Base-by-base conservation (phyloP, 2,329 filamentous ascomycete species). In the Fusarium bulbicola region DNA sequence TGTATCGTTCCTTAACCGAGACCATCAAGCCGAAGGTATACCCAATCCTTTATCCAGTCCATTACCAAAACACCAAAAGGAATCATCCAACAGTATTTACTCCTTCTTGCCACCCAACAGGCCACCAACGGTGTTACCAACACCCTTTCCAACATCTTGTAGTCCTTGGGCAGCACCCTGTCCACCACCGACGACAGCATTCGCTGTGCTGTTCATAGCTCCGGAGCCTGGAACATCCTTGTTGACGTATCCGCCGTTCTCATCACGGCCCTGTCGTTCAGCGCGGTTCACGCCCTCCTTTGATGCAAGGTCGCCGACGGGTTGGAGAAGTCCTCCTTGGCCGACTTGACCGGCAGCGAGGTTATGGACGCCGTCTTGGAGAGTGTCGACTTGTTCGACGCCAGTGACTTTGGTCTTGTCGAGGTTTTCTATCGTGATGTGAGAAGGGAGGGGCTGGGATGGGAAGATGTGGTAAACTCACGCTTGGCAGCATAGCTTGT, bases 351-450 rank as follows among this genome's bases (percentile, higher is more conserved):
- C 87, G 4, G 86, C 84, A 14, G 87, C 91, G 60, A 91, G 85
- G 81, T 86, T 84, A 84, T 93, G 84, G 39, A 92, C 87, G 77
- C 87, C 88, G 80, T 92, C 91, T 81, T 94, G 91, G 40, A 93
- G 85, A 47, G 84, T 89, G 82, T 93, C 89, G 82, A 93, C 87
- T 80, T 92, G 90, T 24, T 88, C 81, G 78, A 92, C 79, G 79
- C 90, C 89, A 16, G 91, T 93, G 45, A 94, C 82, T 80, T 94
- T 94, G 71, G 90, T 88, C 81, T 93, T 90, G 83, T 87, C 85
- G 69, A 94, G 89, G 71, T 87, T 86, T 67, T 92, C 91, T 93
- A 37, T 12, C 6, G 6, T 1, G 0, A 2, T 49, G 61, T 78
- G 54, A 77, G 74, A 15, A 18, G 30, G 6, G 13, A 26, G 7